These are phyloP conservation scores for Oemleria cerasiformis DNA, from an alignment of 306 rosid genomes.

Conservation along the genomic window DNA sequence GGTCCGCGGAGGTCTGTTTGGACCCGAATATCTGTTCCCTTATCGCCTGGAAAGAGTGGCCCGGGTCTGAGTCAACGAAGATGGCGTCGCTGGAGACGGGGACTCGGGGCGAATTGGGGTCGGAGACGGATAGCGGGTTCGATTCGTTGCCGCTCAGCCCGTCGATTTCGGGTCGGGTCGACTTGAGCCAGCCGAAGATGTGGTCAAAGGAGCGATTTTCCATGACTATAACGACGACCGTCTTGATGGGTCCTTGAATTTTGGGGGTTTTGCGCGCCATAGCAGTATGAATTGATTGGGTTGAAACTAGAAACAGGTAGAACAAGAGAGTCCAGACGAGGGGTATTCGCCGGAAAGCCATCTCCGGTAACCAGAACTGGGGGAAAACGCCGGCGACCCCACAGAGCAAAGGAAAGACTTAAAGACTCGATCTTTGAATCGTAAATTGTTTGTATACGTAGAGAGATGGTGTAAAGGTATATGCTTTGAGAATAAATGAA, in stretches of 20 bases:
- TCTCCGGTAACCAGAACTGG: conserved; percentile 38
- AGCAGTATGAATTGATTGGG: conserved; percentile 21
- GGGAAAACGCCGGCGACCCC: conserved; percentile 11
- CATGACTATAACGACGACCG: conserved; percentile 76
- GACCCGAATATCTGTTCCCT: conserved; percentile 89
- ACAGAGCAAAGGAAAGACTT: background rate
- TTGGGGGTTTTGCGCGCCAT: conserved; percentile 34
- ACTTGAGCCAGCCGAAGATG: conserved; percentile 74
- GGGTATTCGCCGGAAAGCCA: conserved; percentile 48
- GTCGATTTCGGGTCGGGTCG: conserved; percentile 72
- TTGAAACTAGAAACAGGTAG: conserved; percentile 36
- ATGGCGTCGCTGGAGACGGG: conserved; percentile 55
- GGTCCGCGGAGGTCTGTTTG: conserved; percentile 30
- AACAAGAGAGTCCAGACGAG: conserved; percentile 26
- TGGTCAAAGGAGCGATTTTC: conserved; percentile 98
- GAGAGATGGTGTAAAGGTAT: background rate
- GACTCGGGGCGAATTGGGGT: conserved; percentile 40
- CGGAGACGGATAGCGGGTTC: conserved; percentile 42
- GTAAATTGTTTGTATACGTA: background rate
- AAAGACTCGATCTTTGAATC: background rate
- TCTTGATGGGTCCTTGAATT: conserved; percentile 73
- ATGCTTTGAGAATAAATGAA: background rate
- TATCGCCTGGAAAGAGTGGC: conserved; percentile 92
- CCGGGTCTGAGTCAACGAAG: conserved; percentile 75
- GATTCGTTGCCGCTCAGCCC: conserved; percentile 70